These are phyloP conservation scores for Ganoderma sinense DNA, from an alignment of 1,284 basidiomycete genomes.

Conservation along the genomic window DNA sequence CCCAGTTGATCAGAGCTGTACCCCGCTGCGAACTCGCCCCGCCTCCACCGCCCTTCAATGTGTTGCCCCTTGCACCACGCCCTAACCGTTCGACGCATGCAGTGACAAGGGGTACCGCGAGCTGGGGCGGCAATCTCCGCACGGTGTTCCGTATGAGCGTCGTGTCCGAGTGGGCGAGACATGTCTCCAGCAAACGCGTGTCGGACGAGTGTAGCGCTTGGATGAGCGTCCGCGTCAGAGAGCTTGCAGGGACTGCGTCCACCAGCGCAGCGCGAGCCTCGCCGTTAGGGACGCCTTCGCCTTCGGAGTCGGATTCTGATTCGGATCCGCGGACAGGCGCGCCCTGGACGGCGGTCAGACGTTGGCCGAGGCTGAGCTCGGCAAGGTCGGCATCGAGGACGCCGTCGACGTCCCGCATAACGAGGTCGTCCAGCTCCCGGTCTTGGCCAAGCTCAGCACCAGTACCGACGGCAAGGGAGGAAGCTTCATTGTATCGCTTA, in stretches of 20 bases:
- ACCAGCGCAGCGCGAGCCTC: slow-evolving; percentile 18
- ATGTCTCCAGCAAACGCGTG: slow-evolving; percentile 87
- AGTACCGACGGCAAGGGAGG: slow-evolving; percentile 66
- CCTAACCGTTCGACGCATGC: slow-evolving; percentile 92
- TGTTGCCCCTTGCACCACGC: slow-evolving; percentile 74
- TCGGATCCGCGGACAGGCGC: slow-evolving; percentile 44
- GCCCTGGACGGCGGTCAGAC: slow-evolving; percentile 77
- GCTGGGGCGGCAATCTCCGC: slow-evolving; percentile 86
- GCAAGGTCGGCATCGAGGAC: slow-evolving; percentile 85
- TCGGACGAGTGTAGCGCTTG: slow-evolving; percentile 98
- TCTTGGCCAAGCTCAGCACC: slow-evolving; percentile 71
- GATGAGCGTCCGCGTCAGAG: slow-evolving; percentile 92
- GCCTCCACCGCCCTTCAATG: slow-evolving; percentile 82
- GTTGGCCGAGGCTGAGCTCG: slow-evolving; percentile 89
- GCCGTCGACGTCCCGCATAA: slow-evolving; percentile 63
- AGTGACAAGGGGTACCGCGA: slow-evolving; percentile 88
- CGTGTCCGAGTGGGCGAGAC: slow-evolving; percentile 86
- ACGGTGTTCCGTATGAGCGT: slow-evolving; percentile 90
- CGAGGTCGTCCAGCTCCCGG: slow-evolving; percentile 60
- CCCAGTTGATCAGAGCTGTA: slow-evolving; percentile 88
- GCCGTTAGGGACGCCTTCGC: slow-evolving; percentile 45
- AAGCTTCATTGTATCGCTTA: slow-evolving; percentile 72
- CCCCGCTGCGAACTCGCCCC: slow-evolving; percentile 89
- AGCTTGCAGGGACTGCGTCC: slow-evolving; percentile 75
- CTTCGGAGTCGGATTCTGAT: slow-evolving; percentile 54